Percentiles rank a stretch among this genome's conserved stretches.
phyloP scores from a whole-genome alignment of 2,329 filamentous ascomycete species.

The Cladosporium sp. region DNA sequence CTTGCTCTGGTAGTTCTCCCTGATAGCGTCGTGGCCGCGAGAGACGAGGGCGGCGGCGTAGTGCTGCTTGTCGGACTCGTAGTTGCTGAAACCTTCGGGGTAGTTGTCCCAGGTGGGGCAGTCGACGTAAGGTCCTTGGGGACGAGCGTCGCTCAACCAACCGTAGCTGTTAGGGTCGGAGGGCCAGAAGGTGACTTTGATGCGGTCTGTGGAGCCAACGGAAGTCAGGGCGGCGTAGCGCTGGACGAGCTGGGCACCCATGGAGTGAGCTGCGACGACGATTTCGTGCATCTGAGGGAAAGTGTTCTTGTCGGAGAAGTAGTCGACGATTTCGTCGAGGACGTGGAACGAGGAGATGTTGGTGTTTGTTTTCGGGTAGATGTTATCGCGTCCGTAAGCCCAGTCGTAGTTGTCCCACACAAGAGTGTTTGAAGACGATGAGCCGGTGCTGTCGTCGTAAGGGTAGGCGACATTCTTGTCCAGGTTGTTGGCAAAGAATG shows the following conservation, averaged over 20 bases:
- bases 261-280: constrained; percentile 33
- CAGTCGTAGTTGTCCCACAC: constrained; percentile 32
- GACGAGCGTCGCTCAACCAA: constrained; percentile 29
- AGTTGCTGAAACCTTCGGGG: constrained; percentile 29
- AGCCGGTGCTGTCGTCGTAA: constrained; percentile 24
- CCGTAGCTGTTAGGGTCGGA: constrained; percentile 32
- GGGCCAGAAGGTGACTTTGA: constrained; percentile 30
- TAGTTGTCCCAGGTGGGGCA: constrained; percentile 32
- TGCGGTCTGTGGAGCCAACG: constrained; percentile 16
- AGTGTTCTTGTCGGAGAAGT: constrained; percentile 26
- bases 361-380: constrained; percentile 26
- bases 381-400: constrained; percentile 30
- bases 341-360: constrained; percentile 29
- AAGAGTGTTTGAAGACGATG: constrained; percentile 24
- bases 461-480: constrained; percentile 32
- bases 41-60: constrained; percentile 25
- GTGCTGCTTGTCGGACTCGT: constrained; percentile 20
- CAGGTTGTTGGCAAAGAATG: constrained; percentile 31
- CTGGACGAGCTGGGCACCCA: constrained; percentile 31
- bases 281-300: constrained; percentile 35
- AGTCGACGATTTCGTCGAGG: constrained; percentile 30
- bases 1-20: constrained; percentile 28
- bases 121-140: constrained; percentile 21
- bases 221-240: constrained; percentile 31
- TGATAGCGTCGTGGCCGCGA: constrained; percentile 24